A percentile compares a stretch with the other conserved stretches of the same genome.
phyloP scores from a whole-genome alignment of 768 basidiomycete species.

The Mycena maculata region DNA sequence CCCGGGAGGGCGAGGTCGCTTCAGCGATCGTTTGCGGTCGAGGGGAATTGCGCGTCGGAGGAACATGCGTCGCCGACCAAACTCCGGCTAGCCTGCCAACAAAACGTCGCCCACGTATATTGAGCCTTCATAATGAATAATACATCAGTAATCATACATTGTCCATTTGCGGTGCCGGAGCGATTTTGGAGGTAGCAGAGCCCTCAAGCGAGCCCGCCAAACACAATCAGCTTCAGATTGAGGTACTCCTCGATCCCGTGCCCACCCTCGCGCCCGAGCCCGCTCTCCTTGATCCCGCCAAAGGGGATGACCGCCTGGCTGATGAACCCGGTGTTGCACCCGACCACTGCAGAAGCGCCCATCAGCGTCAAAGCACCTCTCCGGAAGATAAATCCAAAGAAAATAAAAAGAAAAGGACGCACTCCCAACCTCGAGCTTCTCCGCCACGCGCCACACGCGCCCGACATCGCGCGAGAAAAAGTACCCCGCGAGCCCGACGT shows the following conservation, averaged over 20 bases:
- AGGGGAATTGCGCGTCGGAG: too few species aligned
- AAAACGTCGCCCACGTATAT: too few species aligned
- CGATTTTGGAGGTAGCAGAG: too few species aligned
- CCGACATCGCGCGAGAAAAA: constrained; percentile 91
- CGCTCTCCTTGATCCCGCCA: constrained; percentile 92
- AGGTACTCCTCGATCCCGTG: constrained; percentile 93
- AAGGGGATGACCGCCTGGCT: constrained; percentile 87
- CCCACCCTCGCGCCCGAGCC: too few species aligned
- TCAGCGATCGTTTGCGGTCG: constrained; percentile 19
- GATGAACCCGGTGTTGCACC: constrained; percentile 83
- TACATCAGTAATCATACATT: constrained; percentile 2
- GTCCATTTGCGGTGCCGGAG: too few species aligned
- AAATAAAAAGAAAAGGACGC: constrained; percentile 44
- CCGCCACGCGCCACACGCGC: constrained; percentile 93
- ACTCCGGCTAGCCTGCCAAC: too few species aligned
- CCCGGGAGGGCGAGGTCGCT: constrained; percentile 30
- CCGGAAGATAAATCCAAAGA: background rate
- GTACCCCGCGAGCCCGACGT: constrained; percentile 93
- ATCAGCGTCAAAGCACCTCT: constrained; percentile 14
- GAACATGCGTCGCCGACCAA: too few species aligned
- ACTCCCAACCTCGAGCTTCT: constrained; percentile 92
- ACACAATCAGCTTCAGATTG: constrained; percentile 83
- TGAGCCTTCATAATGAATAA: too few species aligned
- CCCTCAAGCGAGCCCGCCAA: constrained; percentile 70
- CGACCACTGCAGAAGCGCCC: constrained; percentile 66